Evolutionary conservation across 768 basidiomycete species (phyloP).

Genomic region (Leccinum uliginosum): DNA sequence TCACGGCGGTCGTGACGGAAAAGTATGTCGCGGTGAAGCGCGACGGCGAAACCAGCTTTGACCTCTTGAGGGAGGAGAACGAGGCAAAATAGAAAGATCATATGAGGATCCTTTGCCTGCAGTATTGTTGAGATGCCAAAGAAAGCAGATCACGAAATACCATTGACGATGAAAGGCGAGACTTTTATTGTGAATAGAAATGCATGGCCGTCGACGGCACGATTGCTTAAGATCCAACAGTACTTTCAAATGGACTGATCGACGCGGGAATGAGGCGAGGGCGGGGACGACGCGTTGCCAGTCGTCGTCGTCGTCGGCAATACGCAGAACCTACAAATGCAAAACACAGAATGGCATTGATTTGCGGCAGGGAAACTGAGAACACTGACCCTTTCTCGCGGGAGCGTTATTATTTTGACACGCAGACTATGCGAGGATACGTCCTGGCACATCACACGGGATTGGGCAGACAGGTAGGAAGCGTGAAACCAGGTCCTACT

Average conservation of each 20-base stretch:
- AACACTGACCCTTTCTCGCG: too few species aligned
- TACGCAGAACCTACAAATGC: too few species aligned
- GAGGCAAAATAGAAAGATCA: background rate
- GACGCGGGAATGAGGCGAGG: too few species aligned
- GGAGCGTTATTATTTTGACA: too few species aligned
- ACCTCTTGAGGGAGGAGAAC: conserved; percentile 45
- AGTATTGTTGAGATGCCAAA: background rate
- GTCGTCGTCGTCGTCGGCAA: too few species aligned
- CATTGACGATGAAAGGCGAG: background rate
- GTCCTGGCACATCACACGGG: too few species aligned
- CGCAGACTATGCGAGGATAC: too few species aligned
- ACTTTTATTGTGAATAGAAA: background rate
- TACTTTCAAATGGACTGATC: too few species aligned
- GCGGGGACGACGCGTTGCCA: too few species aligned
- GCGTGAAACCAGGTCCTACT: conserved; percentile 87
- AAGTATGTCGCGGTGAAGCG: conserved; percentile 82
- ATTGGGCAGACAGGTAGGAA: conserved; percentile 34
- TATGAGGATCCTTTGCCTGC: background rate
- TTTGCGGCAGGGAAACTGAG: too few species aligned
- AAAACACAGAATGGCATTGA: too few species aligned
- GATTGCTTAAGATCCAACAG: too few species aligned
- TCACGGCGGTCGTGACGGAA: conserved; percentile 94
- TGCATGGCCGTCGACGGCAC: background rate
- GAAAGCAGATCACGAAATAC: background rate
- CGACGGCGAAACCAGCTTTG: conserved; percentile 54